These are phyloP conservation scores for Aspergillus uvarum DNA, from an alignment of 2,329 filamentous ascomycete species.

Conservation along the genomic window DNA sequence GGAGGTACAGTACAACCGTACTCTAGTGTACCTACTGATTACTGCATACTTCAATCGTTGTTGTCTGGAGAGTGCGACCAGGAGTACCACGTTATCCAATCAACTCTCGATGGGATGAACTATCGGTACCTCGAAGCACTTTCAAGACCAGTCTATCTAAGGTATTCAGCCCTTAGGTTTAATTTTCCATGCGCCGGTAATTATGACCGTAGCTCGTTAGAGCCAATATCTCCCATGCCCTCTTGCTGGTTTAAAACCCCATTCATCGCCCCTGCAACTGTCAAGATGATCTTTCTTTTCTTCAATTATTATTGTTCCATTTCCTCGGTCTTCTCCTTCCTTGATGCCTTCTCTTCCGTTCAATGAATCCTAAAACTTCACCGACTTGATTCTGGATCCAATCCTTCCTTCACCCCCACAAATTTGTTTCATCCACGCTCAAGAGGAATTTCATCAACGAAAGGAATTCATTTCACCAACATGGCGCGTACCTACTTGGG, in stretches of 20 bases:
- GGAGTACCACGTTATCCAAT: not conserved
- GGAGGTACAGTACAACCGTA: not conserved
- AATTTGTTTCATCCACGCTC: not conserved
- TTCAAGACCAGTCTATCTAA: not conserved
- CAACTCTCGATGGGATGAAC: not conserved
- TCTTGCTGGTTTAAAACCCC: not conserved
- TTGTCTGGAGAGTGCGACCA: not conserved
- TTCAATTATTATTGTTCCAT: not conserved
- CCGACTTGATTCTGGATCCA: not conserved
- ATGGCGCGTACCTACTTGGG: conserved; percentile 38
- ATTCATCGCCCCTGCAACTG: not conserved
- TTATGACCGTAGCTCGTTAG: not conserved
- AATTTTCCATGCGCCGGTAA: not conserved
- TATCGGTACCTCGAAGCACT: not conserved
- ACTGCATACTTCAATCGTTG: not conserved
- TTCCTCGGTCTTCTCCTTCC: not conserved
- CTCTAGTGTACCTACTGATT: not conserved
- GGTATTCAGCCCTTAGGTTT: not conserved
- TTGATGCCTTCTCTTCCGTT: not conserved
- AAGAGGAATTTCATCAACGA: not conserved
- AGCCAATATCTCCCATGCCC: not conserved
- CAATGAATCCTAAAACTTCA: not conserved
- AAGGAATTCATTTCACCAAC: conserved; percentile 6
- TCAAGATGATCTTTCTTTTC: not conserved
- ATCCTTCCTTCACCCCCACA: not conserved